Conservation (phyloP, 148 eudicot species). For the Fagopyrum tataricum region DNA sequence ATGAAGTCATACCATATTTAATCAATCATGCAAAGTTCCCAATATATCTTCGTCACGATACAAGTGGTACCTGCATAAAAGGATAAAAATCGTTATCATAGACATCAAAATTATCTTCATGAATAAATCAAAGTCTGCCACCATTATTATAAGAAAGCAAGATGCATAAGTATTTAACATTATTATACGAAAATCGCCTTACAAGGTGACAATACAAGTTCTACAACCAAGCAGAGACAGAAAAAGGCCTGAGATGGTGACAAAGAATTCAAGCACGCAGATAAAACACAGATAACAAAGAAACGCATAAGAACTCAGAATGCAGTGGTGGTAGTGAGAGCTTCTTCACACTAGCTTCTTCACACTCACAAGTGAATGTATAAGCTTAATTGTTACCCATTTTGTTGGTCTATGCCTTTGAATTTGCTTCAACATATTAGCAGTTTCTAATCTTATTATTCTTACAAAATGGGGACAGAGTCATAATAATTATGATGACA, state of each 20-base stretch:
- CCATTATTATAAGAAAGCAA: too few species aligned
- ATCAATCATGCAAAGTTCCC: constrained; percentile 8
- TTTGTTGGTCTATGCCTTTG: neutral
- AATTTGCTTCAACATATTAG: neutral
- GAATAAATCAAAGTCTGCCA: too few species aligned
- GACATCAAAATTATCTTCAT: too few species aligned
- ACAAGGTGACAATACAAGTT: neutral
- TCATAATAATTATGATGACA: too few species aligned
- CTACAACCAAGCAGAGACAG: too few species aligned
- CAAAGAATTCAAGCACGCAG: neutral
- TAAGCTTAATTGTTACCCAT: neutral
- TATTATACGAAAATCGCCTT: neutral
- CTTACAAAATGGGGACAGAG: neutral
- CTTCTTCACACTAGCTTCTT: neutral
- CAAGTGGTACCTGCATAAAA: constrained; percentile 4
- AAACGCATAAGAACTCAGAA: neutral
- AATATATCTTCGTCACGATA: constrained; percentile 8
- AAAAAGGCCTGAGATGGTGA: neutral
- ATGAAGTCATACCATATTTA: neutral
- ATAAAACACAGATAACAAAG: neutral
- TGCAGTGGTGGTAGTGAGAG: neutral
- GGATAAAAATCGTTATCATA: neutral
- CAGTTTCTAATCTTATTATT: neutral
- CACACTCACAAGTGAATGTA: neutral
- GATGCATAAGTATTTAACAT: neutral